Base-by-base conservation (phyloP, 2,329 filamentous ascomycete species). In the Cladosporium halotolerans region DNA sequence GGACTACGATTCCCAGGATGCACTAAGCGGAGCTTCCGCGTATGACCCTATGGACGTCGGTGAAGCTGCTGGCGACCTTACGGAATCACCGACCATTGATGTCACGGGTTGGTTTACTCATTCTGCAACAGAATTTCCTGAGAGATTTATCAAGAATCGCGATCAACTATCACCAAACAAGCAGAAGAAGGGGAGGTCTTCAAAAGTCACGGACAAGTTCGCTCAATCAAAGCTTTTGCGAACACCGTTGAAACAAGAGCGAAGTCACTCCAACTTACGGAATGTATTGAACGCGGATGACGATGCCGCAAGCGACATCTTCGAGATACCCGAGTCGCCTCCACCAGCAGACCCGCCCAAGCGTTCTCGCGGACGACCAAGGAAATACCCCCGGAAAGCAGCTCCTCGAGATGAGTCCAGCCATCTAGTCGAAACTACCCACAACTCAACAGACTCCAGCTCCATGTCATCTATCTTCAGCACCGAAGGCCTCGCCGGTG, bases 241-340 rank as follows among this genome's bases (percentile, higher is more conserved):
- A 4, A 28, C 23, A 16, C 36, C 48, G 52, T 62, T 65, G 31
- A 63, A 60, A 55, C 65, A 62, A 41, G 56, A 62, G 32, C 60
- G 60, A 34, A 65, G 57, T 53, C 52, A 52, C 18, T 63, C 62
- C n/a, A 58, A 55, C 11, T 40, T 66, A 19, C 62, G 64, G 3
- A 61, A 62, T 39, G 64, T 65, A 7, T 55, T 57, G n/a, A 64
- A 60, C 48, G 61, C 57, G 2, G 48, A 62, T 13, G 34, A 64
- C 14, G 50, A 60, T 13, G 31, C 52, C 33, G 18, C 11, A 28
- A 31, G 42, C 16, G 60, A 65, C 41, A 41, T 55, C 5, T 64
- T 58, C 55, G 61, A 58, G 34, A 54, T 63, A 14, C 59, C 58
- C 31, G 53, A 55, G 5, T 64, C 63, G 4, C 59, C 61, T 14